Conservation (phyloP, 1,139 yeast species). For the Dujonia santamariae region DNA sequence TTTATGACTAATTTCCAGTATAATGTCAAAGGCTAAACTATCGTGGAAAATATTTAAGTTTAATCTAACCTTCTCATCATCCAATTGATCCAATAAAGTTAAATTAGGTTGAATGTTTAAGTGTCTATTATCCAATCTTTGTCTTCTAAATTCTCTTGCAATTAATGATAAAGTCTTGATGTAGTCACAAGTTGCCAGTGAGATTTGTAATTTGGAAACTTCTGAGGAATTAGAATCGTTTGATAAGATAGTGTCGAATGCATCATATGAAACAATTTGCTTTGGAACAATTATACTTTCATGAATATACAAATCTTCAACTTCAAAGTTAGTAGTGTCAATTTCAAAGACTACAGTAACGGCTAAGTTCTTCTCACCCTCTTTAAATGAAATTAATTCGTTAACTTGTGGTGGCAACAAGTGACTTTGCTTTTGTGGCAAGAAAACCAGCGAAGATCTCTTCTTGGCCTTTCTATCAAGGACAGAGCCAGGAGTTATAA, state of each 20-base stretch:
- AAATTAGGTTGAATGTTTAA: slow-evolving; percentile 55
- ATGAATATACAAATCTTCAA: slow-evolving; percentile 75
- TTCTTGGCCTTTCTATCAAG: slow-evolving; percentile 89
- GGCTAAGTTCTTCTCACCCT: slow-evolving; percentile 61
- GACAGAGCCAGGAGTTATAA: slow-evolving; percentile 65
- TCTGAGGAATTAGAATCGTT: slow-evolving; percentile 21
- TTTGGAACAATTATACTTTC: slow-evolving; percentile 70
- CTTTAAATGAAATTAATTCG: slow-evolving; percentile 58
- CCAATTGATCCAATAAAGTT: slow-evolving; percentile 74
- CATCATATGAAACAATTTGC: slow-evolving; percentile 47
- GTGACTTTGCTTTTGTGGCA: slow-evolving; percentile 75
- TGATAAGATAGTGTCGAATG: slow-evolving; percentile 48
- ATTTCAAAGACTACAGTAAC: slow-evolving; percentile 82
- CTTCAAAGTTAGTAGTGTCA: slow-evolving; percentile 69
- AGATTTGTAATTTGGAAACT: slow-evolving; percentile 21
- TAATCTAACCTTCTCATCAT: slow-evolving; percentile 77
- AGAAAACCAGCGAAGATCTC: slow-evolving; percentile 83
- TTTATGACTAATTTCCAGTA: slow-evolving; percentile 75
- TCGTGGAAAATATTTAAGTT: slow-evolving; percentile 72
- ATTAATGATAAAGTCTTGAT: slow-evolving; percentile 62
- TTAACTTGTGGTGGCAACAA: slow-evolving; percentile 69
- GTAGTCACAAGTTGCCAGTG: slow-evolving; percentile 65
- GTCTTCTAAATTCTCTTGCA: slow-evolving; percentile 71
- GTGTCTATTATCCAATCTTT: slow-evolving; percentile 53
- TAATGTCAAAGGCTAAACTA: slow-evolving; percentile 53